phyloP scores from a whole-genome alignment of 768 basidiomycete species.

The Galerina sulciceps region DNA sequence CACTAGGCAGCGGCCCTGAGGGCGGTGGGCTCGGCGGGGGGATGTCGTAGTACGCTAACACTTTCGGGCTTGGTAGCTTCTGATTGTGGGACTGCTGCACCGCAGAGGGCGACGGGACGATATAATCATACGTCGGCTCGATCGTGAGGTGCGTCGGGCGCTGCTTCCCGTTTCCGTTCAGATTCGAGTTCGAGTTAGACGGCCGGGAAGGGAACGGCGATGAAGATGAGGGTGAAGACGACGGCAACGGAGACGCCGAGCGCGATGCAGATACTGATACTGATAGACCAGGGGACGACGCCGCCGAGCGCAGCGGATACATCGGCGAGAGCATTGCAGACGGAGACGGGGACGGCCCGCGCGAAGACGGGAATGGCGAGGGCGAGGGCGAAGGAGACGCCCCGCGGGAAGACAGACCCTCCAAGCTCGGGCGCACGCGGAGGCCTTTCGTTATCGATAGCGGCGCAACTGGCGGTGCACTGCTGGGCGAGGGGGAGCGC shows the following conservation, averaged over 20 bases:
- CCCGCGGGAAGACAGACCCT: background rate
- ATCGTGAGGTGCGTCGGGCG: too few relatives aligned
- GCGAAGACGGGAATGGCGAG: background rate
- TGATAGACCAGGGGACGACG: constrained; percentile 1
- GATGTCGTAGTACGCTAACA: constrained; percentile 50
- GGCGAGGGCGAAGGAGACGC: constrained; percentile 11
- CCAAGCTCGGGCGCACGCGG: background rate
- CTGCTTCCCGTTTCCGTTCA: too few relatives aligned
- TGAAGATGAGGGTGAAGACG: constrained; percentile 6
- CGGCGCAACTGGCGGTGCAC: background rate
- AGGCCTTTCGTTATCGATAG: background rate
- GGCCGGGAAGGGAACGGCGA: constrained; percentile 11
- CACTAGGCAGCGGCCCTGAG: constrained; percentile 44
- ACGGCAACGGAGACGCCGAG: background rate
- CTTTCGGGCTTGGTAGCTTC: constrained; percentile 34
- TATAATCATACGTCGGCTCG: too few relatives aligned
- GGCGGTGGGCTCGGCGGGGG: constrained; percentile 59
- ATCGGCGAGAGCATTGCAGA: constrained; percentile 10
- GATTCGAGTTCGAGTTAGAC: background rate
- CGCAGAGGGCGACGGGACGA: background rate
- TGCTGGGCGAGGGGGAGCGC: constrained; percentile 9
- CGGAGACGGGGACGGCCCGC: constrained; percentile 13
- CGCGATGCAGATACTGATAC: background rate
- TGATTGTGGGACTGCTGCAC: background rate
- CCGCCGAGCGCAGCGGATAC: constrained; percentile 13